Base-by-base conservation (phyloP, 192 early-diverging fungal genomes). In the Backusella luteola region DNA sequence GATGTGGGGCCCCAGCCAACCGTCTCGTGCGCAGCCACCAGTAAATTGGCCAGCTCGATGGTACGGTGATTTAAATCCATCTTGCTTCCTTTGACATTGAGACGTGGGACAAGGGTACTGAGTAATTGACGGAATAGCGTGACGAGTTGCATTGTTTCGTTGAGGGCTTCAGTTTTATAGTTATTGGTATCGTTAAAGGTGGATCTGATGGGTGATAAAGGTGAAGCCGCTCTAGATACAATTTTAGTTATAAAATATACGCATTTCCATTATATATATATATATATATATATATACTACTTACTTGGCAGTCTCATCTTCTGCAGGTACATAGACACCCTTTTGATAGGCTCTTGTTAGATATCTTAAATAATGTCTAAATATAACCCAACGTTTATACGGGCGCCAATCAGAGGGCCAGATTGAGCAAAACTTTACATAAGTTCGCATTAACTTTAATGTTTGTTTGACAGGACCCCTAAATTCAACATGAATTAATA, bases 321-420 rank as follows among this genome's bases (percentile, higher is more conserved):
- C 46, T 41, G 36, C 53, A 17, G 85, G 74, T 17, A 79, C 71
- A 53, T 83, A 83, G 9, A 77, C 69, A 15, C 80, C 82, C 12
- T 70, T 74, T 59, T 75, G 74, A 52, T 86, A 78, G 17, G 77
- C 77, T 36, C 79, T 71, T n/a, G 85, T 79, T n/a, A 88, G 56
- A 53, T 83, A 81, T 71, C 80, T 80, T 52, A 87, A 82, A 69
- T 87, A 85, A 66, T 87, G 72, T 39, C 83, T 84, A 78, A 87
- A 86, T 34, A 89, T 84, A 2, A 88, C 84, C 66, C 89, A 66
- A 3, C 88, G 87, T 63, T 88, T 83, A 67, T 87, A 80, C 15
- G 83, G 79, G 36, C 86, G 85, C 79, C 86, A 87, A 29, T 82
- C 39, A 8, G 85, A 19, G 12, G 86, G 84, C 77, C 87, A 86